These are phyloP conservation scores for Sarocladium strictum DNA, from an alignment of 2,329 filamentous ascomycete genomes.

Conservation along the genomic window DNA sequence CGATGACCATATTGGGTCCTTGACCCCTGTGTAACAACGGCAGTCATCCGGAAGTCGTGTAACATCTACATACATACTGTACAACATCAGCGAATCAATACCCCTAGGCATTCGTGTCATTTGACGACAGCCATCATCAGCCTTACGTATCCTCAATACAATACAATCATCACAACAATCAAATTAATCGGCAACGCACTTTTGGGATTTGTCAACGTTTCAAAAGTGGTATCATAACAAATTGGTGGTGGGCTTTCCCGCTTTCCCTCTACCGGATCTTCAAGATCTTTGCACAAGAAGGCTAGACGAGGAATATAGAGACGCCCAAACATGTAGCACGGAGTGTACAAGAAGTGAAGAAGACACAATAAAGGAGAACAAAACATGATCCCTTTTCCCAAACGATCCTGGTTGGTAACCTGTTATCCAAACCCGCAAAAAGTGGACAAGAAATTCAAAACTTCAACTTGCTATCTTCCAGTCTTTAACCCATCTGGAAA, in stretches of 20 bases:
- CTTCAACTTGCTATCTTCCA: not conserved
- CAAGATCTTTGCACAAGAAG: not conserved
- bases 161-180: not conserved
- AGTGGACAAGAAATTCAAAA: not conserved
- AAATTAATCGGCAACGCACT: constrained; percentile 1
- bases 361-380: not conserved
- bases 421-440: not conserved
- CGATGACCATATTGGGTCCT: too few species aligned
- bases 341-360: constrained; percentile 10
- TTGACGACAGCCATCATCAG: not conserved
- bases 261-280: not conserved
- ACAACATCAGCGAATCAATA: not conserved
- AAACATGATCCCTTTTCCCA: not conserved
- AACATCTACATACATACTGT: constrained; percentile 10
- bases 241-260: not conserved
- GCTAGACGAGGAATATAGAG: not conserved
- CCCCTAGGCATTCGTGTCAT: not conserved
- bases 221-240: constrained; percentile 10
- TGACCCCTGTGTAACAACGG: not conserved
- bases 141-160: not conserved
- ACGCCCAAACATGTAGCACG: not conserved
- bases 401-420: not conserved
- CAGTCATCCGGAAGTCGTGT: not conserved
- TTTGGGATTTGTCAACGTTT: not conserved
- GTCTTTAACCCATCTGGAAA: constrained; percentile 16